Conservation (phyloP, 495 filamentous ascomycete species). For the Clohesyomyces aquaticus region DNA sequence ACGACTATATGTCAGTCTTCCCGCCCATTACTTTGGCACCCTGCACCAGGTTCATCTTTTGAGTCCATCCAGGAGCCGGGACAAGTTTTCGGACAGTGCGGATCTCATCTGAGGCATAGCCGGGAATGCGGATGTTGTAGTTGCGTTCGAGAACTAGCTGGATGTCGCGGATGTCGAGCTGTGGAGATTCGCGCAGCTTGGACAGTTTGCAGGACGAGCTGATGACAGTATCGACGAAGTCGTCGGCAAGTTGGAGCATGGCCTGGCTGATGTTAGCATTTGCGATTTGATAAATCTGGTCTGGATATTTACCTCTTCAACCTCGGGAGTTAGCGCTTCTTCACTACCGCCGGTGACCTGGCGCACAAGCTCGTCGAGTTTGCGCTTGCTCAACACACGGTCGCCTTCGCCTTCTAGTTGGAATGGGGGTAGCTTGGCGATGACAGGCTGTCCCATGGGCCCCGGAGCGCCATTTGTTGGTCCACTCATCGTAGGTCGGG, state of each 20-base stretch:
- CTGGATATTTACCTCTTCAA: slow-evolving; percentile 76
- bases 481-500: slow-evolving; percentile 80
- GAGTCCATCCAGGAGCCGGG: slow-evolving; percentile 82
- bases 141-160: slow-evolving; percentile 94
- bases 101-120: slow-evolving; percentile 90
- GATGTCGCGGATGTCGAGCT: slow-evolving; percentile 89
- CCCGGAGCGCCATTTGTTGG: slow-evolving; percentile 71
- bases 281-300: background rate
- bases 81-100: slow-evolving; percentile 90
- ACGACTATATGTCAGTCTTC: slow-evolving; percentile 41
- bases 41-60: slow-evolving; percentile 94
- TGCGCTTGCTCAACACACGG: slow-evolving; percentile 89
- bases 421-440: slow-evolving; percentile 77
- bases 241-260: slow-evolving; percentile 85
- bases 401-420: slow-evolving; percentile 88
- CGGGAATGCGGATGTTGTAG: slow-evolving; percentile 97
- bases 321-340: slow-evolving; percentile 78
- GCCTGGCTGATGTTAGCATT: slow-evolving; percentile 58
- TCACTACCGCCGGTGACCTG: slow-evolving; percentile 84
- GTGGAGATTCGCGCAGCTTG: slow-evolving; percentile 85
- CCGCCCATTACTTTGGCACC: slow-evolving; percentile 71
- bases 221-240: slow-evolving; percentile 91
- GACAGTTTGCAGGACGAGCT: slow-evolving; percentile 85
- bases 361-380: slow-evolving; percentile 90
- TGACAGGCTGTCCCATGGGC: slow-evolving; percentile 81